Base-by-base conservation (phyloP, 345 rosid species). In the Gossypium ekmanianum region DNA sequence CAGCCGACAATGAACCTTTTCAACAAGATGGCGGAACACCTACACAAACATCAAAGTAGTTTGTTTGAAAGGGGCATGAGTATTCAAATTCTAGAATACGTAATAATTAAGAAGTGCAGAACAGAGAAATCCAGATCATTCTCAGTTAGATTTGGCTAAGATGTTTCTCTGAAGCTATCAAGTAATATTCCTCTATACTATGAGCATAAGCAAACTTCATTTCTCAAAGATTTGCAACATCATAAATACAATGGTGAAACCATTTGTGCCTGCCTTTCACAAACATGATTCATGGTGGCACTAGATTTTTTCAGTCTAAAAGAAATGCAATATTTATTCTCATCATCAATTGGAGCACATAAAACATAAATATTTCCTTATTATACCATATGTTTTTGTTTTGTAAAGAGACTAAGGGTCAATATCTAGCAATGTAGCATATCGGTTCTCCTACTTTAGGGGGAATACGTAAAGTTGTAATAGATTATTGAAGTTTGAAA, bases 11-110 rank as follows among this genome's bases (percentile, higher is more conserved):
- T 91, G 91, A 34, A 94, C 89, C 76, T 87, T 90, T 78, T 94
- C 98, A n/a, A 92, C 89, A 54, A 94, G 90, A 82, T 94, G 92
- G 75, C 98, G 92, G 61, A 94, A 87, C 71, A 92, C 97, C 98
- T 94, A 83, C 27, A 73, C 48, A 10, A 52, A 24, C 27, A 57
- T 52, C 59, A 57, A 20, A 20, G 45, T n/a, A 14, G 17, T 7
- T 24, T 51, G 9, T 22, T 74, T 48, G 20, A 54, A n/a, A 27
- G 13, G 56, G 65, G 16, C 17, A 26, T 4, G 22, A 7, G 63
- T 11, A 24, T 14, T 61, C 20, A 62, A 61, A 3, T 27, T 57
- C 13, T n/a, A 72, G 7, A 20, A 57, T 24, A 50, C 16, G 57
- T 22, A 45, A 39, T 20, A 45, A 64, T 10, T 34, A 47, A 54